Evolutionary conservation across 2,329 filamentous ascomycete genomes (phyloP).

Genomic region (Aspergillus sp.): DNA sequence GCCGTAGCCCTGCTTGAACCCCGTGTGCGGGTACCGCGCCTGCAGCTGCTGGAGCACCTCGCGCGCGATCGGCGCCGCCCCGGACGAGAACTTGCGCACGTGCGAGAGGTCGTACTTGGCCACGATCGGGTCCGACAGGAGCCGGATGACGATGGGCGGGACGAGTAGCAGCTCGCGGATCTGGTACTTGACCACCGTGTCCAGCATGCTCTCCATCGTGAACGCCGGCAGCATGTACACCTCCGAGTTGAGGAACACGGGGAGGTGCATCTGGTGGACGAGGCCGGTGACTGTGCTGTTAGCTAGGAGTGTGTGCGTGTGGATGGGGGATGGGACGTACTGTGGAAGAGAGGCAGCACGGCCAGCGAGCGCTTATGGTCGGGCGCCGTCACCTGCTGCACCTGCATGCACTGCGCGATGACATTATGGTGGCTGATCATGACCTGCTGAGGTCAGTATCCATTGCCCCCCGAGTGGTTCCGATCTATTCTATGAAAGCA

Average conservation of each 20-base stretch:
- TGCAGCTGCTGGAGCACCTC: slow-evolving; percentile 59
- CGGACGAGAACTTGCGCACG: slow-evolving; percentile 57
- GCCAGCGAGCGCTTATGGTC: slow-evolving; percentile 55
- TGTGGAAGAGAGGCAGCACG: slow-evolving; percentile 62
- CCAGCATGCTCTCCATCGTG: slow-evolving; percentile 60
- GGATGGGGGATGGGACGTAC: slow-evolving; percentile 6
- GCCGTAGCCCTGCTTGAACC: slow-evolving; percentile 66
- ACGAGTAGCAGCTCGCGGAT: slow-evolving; percentile 59
- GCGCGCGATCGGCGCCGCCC: slow-evolving; percentile 58
- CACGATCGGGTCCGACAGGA: slow-evolving; percentile 51
- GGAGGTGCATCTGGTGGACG: slow-evolving; percentile 62
- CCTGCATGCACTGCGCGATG: slow-evolving; percentile 61
- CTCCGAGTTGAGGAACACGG: slow-evolving; percentile 63
- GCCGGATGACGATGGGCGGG: slow-evolving; percentile 60
- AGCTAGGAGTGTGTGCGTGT: background rate
- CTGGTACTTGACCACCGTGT: slow-evolving; percentile 52
- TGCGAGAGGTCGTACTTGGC: slow-evolving; percentile 55
- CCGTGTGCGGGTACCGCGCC: slow-evolving; percentile 57
- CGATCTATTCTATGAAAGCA: slow-evolving; percentile 8
- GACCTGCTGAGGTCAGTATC: slow-evolving; percentile 28
- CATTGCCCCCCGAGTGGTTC: background rate
- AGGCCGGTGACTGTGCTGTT: slow-evolving; percentile 55
- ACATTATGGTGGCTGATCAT: slow-evolving; percentile 57
- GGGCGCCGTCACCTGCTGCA: slow-evolving; percentile 52
- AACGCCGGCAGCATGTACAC: slow-evolving; percentile 65